These are phyloP conservation scores for Penicillium crystallinum DNA, from an alignment of 495 filamentous ascomycete species.

Conservation along the genomic window DNA sequence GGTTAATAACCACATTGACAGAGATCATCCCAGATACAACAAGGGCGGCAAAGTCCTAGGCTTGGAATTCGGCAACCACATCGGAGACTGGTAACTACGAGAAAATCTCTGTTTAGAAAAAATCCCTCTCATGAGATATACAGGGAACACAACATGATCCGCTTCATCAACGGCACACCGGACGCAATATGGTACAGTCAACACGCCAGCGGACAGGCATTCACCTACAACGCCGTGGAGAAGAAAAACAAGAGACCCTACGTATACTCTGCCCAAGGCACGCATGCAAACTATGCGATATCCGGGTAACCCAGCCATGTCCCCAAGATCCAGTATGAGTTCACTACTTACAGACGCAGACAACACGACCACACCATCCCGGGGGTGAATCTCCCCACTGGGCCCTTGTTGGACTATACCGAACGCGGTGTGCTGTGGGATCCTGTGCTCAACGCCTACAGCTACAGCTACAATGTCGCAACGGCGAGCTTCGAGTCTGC, in stretches of 20 bases:
- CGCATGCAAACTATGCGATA: constrained; percentile 56
- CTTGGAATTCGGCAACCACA: constrained; percentile 54
- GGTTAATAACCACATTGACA: too few species aligned
- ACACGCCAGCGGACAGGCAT: constrained; percentile 58
- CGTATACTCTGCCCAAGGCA: constrained; percentile 51
- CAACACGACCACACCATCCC: constrained; percentile 59
- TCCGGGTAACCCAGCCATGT: constrained; percentile 29
- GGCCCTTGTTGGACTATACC: constrained; percentile 58
- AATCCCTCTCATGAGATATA: background rate
- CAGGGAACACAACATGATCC: constrained; percentile 64
- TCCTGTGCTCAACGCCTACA: constrained; percentile 45
- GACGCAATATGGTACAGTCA: constrained; percentile 59
- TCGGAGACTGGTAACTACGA: constrained; percentile 56
- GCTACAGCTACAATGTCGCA: constrained; percentile 42
- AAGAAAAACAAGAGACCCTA: constrained; percentile 49
- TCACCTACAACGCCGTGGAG: constrained; percentile 51
- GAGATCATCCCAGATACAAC: constrained; percentile 40
- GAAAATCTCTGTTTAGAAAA: background rate
- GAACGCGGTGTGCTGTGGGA: constrained; percentile 53
- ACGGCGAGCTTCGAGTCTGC: constrained; percentile 41
- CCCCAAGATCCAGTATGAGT: background rate
- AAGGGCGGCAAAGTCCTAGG: constrained; percentile 45
- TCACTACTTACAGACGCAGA: constrained; percentile 12
- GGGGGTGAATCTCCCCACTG: constrained; percentile 55
- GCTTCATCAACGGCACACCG: constrained; percentile 55